Conservation (phyloP, 164 flowering plant genomes). For the Amborella trichopoda region DNA sequence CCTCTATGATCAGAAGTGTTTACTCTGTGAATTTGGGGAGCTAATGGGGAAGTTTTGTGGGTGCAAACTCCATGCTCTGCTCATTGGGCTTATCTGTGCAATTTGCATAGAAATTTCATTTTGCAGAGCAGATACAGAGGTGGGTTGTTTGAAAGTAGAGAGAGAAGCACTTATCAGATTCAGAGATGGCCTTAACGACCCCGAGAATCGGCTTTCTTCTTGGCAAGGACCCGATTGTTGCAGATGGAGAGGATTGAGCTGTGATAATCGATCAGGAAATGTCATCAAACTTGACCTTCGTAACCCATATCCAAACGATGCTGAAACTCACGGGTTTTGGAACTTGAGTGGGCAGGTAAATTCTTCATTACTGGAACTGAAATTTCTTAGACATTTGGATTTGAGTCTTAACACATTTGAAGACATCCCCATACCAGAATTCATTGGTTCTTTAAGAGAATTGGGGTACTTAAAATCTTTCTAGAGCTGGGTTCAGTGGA, state of each 20-base stretch:
- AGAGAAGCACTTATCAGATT: conserved; percentile 3
- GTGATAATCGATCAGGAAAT: conserved; percentile 1
- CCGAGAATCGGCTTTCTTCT: neutral
- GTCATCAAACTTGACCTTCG: conserved; percentile 5
- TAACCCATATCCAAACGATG: neutral
- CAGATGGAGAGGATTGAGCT: neutral
- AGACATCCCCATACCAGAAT: conserved; percentile 1
- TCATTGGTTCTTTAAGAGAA: conserved; percentile 4
- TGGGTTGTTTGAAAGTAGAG: conserved; percentile 1
- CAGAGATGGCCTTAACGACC: conserved; percentile 1
- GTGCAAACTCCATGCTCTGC: neutral
- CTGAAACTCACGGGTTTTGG: neutral
- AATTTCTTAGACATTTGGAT: conserved; percentile 3
- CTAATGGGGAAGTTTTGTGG: too few species aligned
- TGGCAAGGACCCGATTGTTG: conserved; percentile 1
- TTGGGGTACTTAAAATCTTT: conserved; percentile 6
- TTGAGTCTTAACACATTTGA: conserved; percentile 4
- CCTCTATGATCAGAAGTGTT: too few species aligned
- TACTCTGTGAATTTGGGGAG: too few species aligned
- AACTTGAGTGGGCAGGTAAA: conserved; percentile 2
- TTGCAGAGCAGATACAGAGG: neutral
- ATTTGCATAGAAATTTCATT: neutral
- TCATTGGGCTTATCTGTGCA: neutral
- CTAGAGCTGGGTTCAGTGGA: conserved; percentile 1
- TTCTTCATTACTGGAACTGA: conserved; percentile 1